Conservation (phyloP, 2,329 filamentous ascomycete genomes). For the Seiridium cupressi region DNA sequence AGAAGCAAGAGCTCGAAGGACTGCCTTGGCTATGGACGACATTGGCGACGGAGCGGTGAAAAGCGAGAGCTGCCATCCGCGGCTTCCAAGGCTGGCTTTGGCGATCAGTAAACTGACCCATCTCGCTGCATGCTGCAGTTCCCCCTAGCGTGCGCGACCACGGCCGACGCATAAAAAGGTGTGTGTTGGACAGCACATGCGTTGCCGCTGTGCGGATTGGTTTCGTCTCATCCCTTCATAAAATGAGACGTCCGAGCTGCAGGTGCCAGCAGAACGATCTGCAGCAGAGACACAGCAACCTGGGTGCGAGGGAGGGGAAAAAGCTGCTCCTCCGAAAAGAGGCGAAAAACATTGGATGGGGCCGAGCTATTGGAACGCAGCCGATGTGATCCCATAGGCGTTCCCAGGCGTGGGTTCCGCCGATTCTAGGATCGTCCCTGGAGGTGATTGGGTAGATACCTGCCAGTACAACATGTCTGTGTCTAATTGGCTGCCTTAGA, state of each 20-base stretch:
- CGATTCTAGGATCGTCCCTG: too few relatives aligned
- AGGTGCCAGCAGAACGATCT: background rate
- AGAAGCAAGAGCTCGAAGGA: background rate
- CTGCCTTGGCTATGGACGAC: background rate
- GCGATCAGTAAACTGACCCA: background rate
- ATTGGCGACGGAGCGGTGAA: slow-evolving; percentile 3
- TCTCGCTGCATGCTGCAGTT: too few relatives aligned
- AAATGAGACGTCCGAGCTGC: background rate
- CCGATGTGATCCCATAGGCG: too few relatives aligned
- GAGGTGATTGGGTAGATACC: background rate
- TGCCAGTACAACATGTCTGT: background rate
- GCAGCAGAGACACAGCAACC: too few relatives aligned
- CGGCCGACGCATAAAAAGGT: background rate
- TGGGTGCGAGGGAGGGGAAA: too few relatives aligned
- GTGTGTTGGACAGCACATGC: background rate
- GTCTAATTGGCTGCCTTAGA: slow-evolving; percentile 22
- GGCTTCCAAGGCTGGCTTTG: background rate
- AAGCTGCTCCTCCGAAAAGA: too few relatives aligned
- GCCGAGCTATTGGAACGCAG: too few relatives aligned
- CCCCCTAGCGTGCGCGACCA: too few relatives aligned
- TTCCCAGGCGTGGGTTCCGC: too few relatives aligned
- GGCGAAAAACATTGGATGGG: too few relatives aligned
- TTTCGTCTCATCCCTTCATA: background rate
- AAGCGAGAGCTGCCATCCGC: background rate
- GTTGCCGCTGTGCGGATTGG: background rate